These are phyloP conservation scores for Solanum rostratum DNA, from an alignment of 257 asterid genomes.

Conservation along the genomic window DNA sequence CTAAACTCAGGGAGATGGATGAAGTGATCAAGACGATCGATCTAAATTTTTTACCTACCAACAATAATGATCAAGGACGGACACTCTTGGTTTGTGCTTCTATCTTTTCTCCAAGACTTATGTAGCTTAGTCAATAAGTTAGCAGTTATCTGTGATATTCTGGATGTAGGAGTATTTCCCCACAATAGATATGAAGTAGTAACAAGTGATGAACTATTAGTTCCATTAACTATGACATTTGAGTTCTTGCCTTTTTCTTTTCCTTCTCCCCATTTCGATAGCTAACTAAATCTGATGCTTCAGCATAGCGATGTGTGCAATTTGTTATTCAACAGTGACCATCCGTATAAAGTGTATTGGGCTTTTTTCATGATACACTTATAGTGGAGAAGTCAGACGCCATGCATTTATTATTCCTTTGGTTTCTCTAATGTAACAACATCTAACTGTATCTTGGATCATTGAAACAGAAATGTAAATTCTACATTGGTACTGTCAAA, in stretches of 20 bases:
- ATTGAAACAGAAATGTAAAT: not conserved
- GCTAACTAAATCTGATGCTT: not conserved
- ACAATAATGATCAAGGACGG: slow-evolving; percentile 32
- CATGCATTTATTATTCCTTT: not conserved
- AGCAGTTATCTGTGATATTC: slow-evolving; percentile 44
- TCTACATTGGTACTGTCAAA: not conserved
- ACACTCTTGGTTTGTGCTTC: slow-evolving; percentile 98
- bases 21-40: slow-evolving; percentile 58
- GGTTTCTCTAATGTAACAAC: not conserved
- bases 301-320: not conserved
- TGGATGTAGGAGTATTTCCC: not conserved
- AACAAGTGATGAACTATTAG: not conserved
- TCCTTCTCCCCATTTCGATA: not conserved
- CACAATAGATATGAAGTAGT: not conserved
- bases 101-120: slow-evolving; percentile 17
- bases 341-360: not conserved
- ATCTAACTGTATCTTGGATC: not conserved
- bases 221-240: not conserved
- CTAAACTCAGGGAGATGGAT: slow-evolving; percentile 89
- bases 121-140: slow-evolving; percentile 4
- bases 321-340: not conserved
- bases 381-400: not conserved
- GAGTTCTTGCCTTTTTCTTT: not conserved
- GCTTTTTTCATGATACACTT: not conserved
- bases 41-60: slow-evolving; percentile 27